Base-by-base conservation (phyloP, 2,329 filamentous ascomycete species). In the Fusarium tricinctum region DNA sequence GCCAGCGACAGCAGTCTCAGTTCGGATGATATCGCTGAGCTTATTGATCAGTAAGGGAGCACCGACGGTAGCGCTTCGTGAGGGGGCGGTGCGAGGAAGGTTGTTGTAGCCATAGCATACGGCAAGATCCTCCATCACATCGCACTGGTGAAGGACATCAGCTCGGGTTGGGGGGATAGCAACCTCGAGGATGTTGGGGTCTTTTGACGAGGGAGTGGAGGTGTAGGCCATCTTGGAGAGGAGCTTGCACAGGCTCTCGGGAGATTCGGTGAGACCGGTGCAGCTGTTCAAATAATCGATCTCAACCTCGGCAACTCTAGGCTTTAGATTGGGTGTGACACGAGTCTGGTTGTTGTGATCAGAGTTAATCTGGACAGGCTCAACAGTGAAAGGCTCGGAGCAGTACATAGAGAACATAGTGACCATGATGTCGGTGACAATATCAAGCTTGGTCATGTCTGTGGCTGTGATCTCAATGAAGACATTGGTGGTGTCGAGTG, bases 61-160 rank as follows among this genome's bases (percentile, higher is more conserved):
- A 46, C 93, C 97, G 64, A 97, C 89, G 8, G 93, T 96, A 56
- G 91, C 92, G 23, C 92, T 91, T 76, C 94, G 94, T 79, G 90
- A 94, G 10, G 94, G 94, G 75, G 95, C 93, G 48, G 91, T 89
- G 52, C 94, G 91, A 2, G 95, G 94, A 19, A 99, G 90, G 68
- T 92, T 93, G 85, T 99, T 99, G 87, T 97, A 99, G 70, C 97
- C 96, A 79, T 98, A 97, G 53, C 93, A 94, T 69, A 99, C 96
- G 40, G 94, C 96, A 20, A 97, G 90, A 77, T 99, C 97, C 82
- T 99, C 96, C 95, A 99, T 99, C 72, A 99, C 92, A 78, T 99
- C 96, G 74, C 94, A 97, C 77, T 97, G 92, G 80, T 99, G 96
- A 32, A 99, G 89, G 42, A 99, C 91, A 79, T 99, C 96, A 47